These are phyloP conservation scores for Sclerotinia subarctica DNA, from an alignment of 2,329 filamentous ascomycete genomes.

Conservation along the genomic window DNA sequence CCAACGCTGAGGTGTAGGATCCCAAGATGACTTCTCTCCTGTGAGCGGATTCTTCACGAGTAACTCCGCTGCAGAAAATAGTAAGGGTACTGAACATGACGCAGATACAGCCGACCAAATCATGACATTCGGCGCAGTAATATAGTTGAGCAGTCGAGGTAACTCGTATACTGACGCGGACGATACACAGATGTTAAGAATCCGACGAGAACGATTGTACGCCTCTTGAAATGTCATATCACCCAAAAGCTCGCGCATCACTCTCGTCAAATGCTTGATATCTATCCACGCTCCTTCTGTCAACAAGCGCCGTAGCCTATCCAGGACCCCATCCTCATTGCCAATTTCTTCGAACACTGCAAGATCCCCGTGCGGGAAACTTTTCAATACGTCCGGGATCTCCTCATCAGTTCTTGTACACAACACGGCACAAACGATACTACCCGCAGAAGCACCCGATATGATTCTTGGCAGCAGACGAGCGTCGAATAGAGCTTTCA, in stretches of 20 bases:
- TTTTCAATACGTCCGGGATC: constrained; percentile 54
- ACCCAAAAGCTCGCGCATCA: constrained; percentile 77
- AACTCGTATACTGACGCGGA: constrained; percentile 84
- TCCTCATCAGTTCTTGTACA: constrained; percentile 63
- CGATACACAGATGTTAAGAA: constrained; percentile 92
- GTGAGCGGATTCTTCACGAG: constrained; percentile 83
- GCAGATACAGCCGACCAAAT: constrained; percentile 97
- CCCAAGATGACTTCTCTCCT: constrained; percentile 76
- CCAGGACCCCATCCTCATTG: constrained; percentile 60
- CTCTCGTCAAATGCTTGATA: constrained; percentile 73
- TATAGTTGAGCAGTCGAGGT: constrained; percentile 83
- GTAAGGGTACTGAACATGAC: constrained; percentile 85
- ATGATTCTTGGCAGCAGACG: constrained; percentile 64
- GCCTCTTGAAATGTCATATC: constrained; percentile 95
- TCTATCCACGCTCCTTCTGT: constrained; percentile 85
- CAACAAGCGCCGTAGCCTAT: constrained; percentile 68
- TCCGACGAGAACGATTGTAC: constrained; percentile 88
- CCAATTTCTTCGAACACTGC: constrained; percentile 59
- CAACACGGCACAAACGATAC: constrained; percentile 63
- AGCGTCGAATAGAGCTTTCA: constrained; percentile 63
- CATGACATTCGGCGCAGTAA: constrained; percentile 89
- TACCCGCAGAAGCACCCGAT: constrained; percentile 66
- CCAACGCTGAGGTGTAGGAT: constrained; percentile 78
- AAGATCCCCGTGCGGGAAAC: constrained; percentile 61
- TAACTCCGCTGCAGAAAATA: constrained; percentile 76